phyloP scores from a whole-genome alignment of 306 rosid genomes.

The Astragalus glycyphyllos region DNA sequence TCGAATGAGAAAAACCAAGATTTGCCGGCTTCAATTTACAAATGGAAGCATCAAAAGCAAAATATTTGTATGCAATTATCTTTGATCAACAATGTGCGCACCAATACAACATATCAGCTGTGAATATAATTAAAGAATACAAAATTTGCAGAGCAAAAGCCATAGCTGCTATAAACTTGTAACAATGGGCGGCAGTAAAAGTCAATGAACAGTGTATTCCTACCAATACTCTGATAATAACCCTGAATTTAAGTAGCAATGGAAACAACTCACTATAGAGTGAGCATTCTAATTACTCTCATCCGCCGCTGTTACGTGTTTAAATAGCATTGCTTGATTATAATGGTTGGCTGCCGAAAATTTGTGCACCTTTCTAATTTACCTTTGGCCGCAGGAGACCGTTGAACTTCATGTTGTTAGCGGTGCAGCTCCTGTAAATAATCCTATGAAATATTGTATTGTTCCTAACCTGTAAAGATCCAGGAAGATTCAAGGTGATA shows the following conservation, averaged over 20 bases:
- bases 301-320: slow-evolving; percentile 7
- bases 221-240: slow-evolving; percentile 17
- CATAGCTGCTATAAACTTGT: slow-evolving; percentile 16
- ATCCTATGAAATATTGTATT: slow-evolving; percentile 36
- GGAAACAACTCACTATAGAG: slow-evolving; percentile 8
- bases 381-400: not conserved
- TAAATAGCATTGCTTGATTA: not conserved
- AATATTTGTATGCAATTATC: not conserved
- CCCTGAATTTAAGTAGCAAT: slow-evolving; percentile 19
- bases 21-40: too few species aligned
- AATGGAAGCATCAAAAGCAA: too few species aligned
- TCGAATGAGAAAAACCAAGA: too few species aligned
- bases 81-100: slow-evolving; percentile 1
- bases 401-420: slow-evolving; percentile 17
- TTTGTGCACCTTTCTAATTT: slow-evolving; percentile 22
- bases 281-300: slow-evolving; percentile 29
- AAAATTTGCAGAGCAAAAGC: slow-evolving; percentile 26
- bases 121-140: slow-evolving; percentile 34
- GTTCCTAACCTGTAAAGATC: slow-evolving; percentile 55
- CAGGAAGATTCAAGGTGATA: slow-evolving; percentile 36
- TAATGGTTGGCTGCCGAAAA: slow-evolving; percentile 24
- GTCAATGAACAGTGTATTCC: slow-evolving; percentile 1
- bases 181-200: not conserved
- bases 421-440: slow-evolving; percentile 36
- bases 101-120: slow-evolving; percentile 20